A percentile compares a stretch with the other conserved stretches of the same genome.
phyloP scores from a whole-genome alignment of 495 filamentous ascomycete species.

The Parathielavia hyrcaniae region DNA sequence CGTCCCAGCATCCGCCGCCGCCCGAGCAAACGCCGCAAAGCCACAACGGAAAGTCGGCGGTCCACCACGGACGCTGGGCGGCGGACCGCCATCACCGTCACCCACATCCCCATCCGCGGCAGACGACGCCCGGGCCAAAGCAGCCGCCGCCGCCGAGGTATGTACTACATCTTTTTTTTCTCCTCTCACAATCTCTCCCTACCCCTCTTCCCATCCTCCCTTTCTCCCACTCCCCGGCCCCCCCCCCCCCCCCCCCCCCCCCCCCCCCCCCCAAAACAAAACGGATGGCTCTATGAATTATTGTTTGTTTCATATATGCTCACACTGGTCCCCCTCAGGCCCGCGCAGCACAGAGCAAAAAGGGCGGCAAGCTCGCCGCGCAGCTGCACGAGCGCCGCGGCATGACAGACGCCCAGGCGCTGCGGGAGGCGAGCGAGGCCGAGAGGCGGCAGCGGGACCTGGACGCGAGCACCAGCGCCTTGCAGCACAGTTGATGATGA shows the following conservation, averaged over 20 bases:
- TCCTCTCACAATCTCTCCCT: not conserved
- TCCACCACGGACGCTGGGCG: constrained; percentile 53
- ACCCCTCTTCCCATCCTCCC: not conserved
- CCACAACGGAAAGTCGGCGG: constrained; percentile 40
- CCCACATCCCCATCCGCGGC: not conserved
- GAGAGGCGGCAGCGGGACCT: constrained; percentile 54
- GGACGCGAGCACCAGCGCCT: constrained; percentile 46
- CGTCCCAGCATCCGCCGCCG: constrained; percentile 31
- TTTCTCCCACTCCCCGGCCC: too few species aligned
- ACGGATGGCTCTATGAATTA: too few species aligned
- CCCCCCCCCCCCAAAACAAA: not conserved
- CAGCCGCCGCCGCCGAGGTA: constrained; percentile 48
- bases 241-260: not conserved
- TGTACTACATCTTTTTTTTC: not conserved
- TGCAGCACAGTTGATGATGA: constrained; percentile 45
- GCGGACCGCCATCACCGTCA: constrained; percentile 8
- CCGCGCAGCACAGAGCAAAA: constrained; percentile 36
- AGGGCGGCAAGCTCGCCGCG: constrained; percentile 45
- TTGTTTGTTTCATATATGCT: not conserved
- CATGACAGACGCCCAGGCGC: constrained; percentile 54
- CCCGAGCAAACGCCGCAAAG: constrained; percentile 31
- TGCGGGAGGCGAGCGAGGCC: constrained; percentile 50
- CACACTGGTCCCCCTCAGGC: constrained; percentile 36
- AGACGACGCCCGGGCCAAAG: constrained; percentile 52
- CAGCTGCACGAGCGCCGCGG: constrained; percentile 52